phyloP scores from a whole-genome alignment of 1,284 basidiomycete genomes.

The Boletus semigastroideus region DNA sequence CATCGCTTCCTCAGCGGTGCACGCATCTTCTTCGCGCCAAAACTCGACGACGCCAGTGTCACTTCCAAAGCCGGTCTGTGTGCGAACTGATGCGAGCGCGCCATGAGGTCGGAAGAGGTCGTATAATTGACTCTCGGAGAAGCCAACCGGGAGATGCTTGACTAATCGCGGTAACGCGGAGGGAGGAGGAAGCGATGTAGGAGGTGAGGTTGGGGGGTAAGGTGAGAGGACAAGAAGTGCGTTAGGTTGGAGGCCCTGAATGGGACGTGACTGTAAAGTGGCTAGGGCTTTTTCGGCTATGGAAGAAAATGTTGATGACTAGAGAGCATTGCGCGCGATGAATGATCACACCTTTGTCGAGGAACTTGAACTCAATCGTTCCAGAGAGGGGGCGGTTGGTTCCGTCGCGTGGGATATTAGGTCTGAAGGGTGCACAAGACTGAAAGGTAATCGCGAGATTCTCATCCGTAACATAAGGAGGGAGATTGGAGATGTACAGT shows the following conservation, averaged over 20 bases:
- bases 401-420: constrained; percentile 65
- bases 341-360: constrained; percentile 65
- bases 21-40: constrained; percentile 86
- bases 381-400: constrained; percentile 53
- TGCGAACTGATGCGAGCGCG: constrained; percentile 67
- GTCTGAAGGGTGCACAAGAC: constrained; percentile 74
- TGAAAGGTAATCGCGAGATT: constrained; percentile 69
- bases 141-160: constrained; percentile 70
- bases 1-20: constrained; percentile 72
- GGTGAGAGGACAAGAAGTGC: constrained; percentile 69
- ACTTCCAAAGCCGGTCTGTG: constrained; percentile 68
- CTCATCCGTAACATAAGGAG: constrained; percentile 69
- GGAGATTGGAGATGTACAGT: constrained; percentile 73
- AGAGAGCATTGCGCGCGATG: constrained; percentile 8
- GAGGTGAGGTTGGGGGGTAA: constrained; percentile 69
- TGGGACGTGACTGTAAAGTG: constrained; percentile 71
- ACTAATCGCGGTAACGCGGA: constrained; percentile 73
- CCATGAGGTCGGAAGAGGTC: constrained; percentile 74
- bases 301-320: constrained; percentile 12
- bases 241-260: constrained; percentile 55
- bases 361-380: constrained; percentile 75
- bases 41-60: constrained; percentile 81
- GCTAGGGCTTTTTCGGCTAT: constrained; percentile 87
- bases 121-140: constrained; percentile 73
- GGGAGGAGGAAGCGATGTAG: constrained; percentile 69